phyloP scores from a whole-genome alignment of 2,329 filamentous ascomycete species.

The Corinectria fuckeliana region DNA sequence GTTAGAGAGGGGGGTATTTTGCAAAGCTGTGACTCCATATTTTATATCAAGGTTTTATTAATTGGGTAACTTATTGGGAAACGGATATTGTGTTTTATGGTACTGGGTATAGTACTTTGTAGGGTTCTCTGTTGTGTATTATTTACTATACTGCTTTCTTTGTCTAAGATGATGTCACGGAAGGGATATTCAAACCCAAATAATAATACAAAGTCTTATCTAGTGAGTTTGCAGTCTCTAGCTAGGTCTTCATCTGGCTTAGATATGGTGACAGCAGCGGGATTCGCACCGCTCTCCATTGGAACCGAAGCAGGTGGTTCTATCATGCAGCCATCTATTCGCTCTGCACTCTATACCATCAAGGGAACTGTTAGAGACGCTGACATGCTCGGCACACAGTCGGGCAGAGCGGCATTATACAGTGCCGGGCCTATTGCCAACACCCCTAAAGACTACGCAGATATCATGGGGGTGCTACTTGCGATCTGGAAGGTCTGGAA shows the following conservation, averaged over 20 bases:
- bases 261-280: slow-evolving; percentile 35
- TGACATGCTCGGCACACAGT: slow-evolving; percentile 2
- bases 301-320: slow-evolving; percentile 40
- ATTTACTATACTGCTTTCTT: too few species aligned
- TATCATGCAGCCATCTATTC: slow-evolving; percentile 20
- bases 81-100: too few species aligned
- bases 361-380: slow-evolving; percentile 25
- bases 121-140: too few species aligned
- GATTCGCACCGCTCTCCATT: slow-evolving; percentile 38
- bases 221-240: slow-evolving; percentile 30
- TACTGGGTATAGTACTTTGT: too few species aligned
- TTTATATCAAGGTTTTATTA: too few species aligned
- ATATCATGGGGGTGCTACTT: slow-evolving; percentile 6
- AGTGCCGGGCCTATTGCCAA: slow-evolving; percentile 13
- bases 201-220: too few species aligned
- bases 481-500: too few species aligned
- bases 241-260: slow-evolving; percentile 39
- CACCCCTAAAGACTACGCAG: slow-evolving; percentile 1
- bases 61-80: too few species aligned
- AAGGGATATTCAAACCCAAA: too few species aligned
- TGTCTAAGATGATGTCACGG: too few species aligned
- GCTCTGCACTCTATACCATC: slow-evolving; percentile 32
- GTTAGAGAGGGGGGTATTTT: too few species aligned
- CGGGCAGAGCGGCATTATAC: slow-evolving; percentile 1
- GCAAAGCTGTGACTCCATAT: too few species aligned